A percentile compares a stretch with the other conserved stretches of the same genome.
Evolutionary conservation across 768 basidiomycete genomes (phyloP).

Genomic region (Obba rivulosa): DNA sequence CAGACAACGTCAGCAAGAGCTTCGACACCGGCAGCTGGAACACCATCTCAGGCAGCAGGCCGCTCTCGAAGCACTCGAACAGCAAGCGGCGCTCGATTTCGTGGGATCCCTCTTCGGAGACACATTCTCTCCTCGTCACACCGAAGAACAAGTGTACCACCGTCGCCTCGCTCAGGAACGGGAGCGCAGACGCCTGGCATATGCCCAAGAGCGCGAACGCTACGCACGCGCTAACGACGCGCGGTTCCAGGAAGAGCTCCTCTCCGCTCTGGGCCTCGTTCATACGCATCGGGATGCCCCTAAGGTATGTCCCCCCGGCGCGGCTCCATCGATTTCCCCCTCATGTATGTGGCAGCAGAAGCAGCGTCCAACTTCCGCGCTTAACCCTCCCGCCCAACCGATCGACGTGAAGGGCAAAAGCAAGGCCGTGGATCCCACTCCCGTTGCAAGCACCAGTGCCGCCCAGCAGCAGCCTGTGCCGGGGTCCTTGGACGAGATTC

Average conservation of each 20-base stretch:
- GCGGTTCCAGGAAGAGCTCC: neutral
- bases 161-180: neutral
- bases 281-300: neutral
- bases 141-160: conserved; percentile 3
- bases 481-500: conserved; percentile 9
- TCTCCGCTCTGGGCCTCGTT: neutral
- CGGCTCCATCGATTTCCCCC: neutral
- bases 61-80: conserved; percentile 9
- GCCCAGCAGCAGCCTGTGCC: neutral
- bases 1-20: conserved; percentile 3
- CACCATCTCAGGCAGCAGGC: conserved; percentile 4
- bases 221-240: neutral
- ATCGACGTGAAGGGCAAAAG: conserved; percentile 1
- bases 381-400: neutral
- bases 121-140: neutral
- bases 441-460: conserved; percentile 2
- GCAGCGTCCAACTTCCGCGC: neutral
- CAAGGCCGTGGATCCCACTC: neutral
- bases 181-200: conserved; percentile 3
- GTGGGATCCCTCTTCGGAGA: neutral
- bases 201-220: conserved; percentile 8
- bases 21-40: neutral
- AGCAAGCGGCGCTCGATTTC: conserved; percentile 4
- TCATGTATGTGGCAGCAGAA: neutral
- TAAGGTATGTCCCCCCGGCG: neutral